These are phyloP conservation scores for Hansenula sp. DNA, from an alignment of 1,139 yeast genomes.

Conservation along the genomic window DNA sequence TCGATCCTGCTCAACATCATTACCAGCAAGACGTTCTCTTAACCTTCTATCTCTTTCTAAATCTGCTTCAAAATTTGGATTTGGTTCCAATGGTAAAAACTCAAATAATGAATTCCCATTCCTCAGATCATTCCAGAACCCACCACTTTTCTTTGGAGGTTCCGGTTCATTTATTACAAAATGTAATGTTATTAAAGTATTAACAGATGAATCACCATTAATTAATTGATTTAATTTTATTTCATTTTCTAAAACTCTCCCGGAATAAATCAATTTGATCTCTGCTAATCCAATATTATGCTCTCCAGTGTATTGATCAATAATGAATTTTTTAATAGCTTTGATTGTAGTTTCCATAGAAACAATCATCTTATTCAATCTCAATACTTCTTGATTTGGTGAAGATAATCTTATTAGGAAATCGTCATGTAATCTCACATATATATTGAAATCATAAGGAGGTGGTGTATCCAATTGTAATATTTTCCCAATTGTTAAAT, in stretches of 20 bases:
- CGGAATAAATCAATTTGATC: constrained; percentile 23
- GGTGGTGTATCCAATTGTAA: constrained; percentile 22
- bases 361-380: constrained; percentile 11
- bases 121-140: constrained; percentile 24
- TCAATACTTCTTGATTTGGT: constrained; percentile 12
- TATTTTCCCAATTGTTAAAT: constrained; percentile 11
- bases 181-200: constrained; percentile 14
- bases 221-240: constrained; percentile 14
- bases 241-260: constrained; percentile 18
- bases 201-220: constrained; percentile 1
- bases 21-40: constrained; percentile 13
- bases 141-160: constrained; percentile 6
- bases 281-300: constrained; percentile 10
- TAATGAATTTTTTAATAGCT: constrained; percentile 19
- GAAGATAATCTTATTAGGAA: constrained; percentile 17
- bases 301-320: constrained; percentile 18
- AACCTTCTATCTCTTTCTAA: constrained; percentile 20
- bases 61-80: constrained; percentile 21
- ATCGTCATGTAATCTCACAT: constrained; percentile 13
- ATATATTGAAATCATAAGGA: constrained; percentile 18
- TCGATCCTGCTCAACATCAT: neutral
- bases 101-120: constrained; percentile 22
- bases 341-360: constrained; percentile 15
- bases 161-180: constrained; percentile 19
- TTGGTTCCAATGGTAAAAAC: constrained; percentile 24